Percentiles rank a stretch among this genome's conserved stretches.
These are phyloP conservation scores for Phellopilus nigrolimitatus DNA, from an alignment of 1,284 basidiomycete species.

Conservation along the genomic window DNA sequence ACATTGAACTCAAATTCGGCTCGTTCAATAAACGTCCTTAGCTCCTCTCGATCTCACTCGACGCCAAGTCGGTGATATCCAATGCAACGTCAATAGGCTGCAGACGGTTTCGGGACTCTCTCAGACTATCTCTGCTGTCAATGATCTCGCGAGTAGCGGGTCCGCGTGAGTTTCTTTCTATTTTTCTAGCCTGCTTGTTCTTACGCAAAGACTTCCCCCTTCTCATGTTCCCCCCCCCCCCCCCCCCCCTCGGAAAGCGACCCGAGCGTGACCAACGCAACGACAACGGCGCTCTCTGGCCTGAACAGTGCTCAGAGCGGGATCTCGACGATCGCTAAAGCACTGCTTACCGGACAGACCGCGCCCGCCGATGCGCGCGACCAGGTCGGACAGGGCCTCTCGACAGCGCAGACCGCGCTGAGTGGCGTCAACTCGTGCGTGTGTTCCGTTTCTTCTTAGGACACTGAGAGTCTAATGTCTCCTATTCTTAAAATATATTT, in stretches of 20 bases:
- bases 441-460: neutral
- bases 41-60: constrained; percentile 1
- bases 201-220: neutral
- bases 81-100: constrained; percentile 19
- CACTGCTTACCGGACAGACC: constrained; percentile 31
- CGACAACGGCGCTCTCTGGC: constrained; percentile 27
- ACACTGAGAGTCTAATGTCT: neutral
- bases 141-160: constrained; percentile 10
- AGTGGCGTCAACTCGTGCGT: constrained; percentile 30
- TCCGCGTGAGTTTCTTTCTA: constrained; percentile 5
- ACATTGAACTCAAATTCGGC: neutral
- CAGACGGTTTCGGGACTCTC: constrained; percentile 9
- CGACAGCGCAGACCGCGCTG: constrained; percentile 31
- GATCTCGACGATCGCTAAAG: constrained; percentile 32
- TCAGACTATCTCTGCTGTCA: constrained; percentile 16
- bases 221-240: constrained; percentile 21
- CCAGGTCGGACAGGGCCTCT: constrained; percentile 32
- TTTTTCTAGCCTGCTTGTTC: neutral
- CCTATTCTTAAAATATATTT: neutral
- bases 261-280: constrained; percentile 24
- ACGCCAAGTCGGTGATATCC: constrained; percentile 17
- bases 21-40: neutral
- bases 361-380: constrained; percentile 34
- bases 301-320: constrained; percentile 31
- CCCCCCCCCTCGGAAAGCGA: constrained; percentile 30